Evolutionary conservation across 2,329 filamentous ascomycete genomes (phyloP).

Genomic region (Tolypocladium guangdongense): DNA sequence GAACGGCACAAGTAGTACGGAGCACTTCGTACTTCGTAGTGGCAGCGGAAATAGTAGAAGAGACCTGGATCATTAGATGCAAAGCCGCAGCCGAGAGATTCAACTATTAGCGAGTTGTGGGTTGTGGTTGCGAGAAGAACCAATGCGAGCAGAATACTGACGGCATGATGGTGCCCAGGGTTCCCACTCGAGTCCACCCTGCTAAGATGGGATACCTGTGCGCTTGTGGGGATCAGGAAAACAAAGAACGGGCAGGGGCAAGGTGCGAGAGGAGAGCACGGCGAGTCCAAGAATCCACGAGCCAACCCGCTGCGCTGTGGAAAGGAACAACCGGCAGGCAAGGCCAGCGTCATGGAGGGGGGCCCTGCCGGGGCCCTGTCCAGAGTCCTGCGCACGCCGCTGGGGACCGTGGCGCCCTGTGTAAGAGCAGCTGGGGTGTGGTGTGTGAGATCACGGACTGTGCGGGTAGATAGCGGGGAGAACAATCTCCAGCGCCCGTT

Average conservation of each 20-base stretch:
- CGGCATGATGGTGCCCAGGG: constrained; percentile 1
- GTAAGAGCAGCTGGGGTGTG: not conserved
- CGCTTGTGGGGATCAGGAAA: not conserved
- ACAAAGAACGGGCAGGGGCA: not conserved
- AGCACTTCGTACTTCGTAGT: not conserved
- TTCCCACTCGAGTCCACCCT: constrained; percentile 2
- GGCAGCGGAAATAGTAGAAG: not conserved
- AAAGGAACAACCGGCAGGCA: not conserved
- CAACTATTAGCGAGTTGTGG: not conserved
- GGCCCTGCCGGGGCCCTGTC: not conserved
- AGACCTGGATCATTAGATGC: constrained; percentile 1
- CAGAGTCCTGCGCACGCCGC: not conserved
- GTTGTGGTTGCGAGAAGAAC: constrained; percentile 3
- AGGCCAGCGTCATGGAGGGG: not conserved
- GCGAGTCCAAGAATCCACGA: not conserved
- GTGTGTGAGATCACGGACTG: not conserved
- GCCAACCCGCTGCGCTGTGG: not conserved
- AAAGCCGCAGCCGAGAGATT: not conserved
- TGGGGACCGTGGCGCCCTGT: not conserved
- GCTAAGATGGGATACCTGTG: not conserved
- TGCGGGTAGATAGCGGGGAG: not conserved
- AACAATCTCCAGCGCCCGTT: not conserved
- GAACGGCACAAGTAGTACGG: not conserved
- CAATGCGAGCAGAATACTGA: no score
- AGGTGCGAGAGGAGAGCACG: not conserved